A percentile compares a stretch with the other conserved stretches of the same genome.
These are phyloP conservation scores for Prunus mume DNA, from an alignment of 306 rosid species.

Conservation along the genomic window DNA sequence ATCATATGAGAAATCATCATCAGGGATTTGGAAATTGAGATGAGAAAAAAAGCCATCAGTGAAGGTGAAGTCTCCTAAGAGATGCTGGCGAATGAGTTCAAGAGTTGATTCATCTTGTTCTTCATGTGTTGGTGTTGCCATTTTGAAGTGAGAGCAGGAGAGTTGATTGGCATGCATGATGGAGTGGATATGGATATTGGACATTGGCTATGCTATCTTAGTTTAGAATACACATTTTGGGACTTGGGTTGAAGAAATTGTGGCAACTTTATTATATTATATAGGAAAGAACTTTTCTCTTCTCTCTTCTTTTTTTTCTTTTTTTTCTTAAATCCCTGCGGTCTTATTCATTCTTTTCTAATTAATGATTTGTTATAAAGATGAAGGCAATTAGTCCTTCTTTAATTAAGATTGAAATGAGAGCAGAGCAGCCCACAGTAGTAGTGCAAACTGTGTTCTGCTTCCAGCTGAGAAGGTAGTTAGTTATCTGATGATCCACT, in stretches of 20 bases:
- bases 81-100: slow-evolving; percentile 38
- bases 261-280: not conserved
- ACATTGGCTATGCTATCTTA: not conserved
- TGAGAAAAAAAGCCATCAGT: slow-evolving; percentile 17
- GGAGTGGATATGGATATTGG: not conserved
- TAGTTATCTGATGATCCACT: not conserved
- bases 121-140: not conserved
- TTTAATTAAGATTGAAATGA: no score
- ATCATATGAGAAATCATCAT: not conserved
- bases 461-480: not conserved
- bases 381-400: no score
- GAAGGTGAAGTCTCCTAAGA: slow-evolving; percentile 34
- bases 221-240: not conserved
- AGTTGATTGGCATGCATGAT: not conserved
- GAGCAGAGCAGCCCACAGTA: not conserved
- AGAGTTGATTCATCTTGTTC: slow-evolving; percentile 27
- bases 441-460: not conserved
- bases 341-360: no score
- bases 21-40: not conserved
- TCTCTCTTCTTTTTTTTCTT: no score
- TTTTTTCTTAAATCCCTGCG: no score
- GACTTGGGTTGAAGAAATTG: not conserved
- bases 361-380: no score
- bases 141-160: not conserved
- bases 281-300: not conserved